Base-by-base conservation (phyloP, 2,329 filamentous ascomycete genomes). In the Drechslera avenae region DNA sequence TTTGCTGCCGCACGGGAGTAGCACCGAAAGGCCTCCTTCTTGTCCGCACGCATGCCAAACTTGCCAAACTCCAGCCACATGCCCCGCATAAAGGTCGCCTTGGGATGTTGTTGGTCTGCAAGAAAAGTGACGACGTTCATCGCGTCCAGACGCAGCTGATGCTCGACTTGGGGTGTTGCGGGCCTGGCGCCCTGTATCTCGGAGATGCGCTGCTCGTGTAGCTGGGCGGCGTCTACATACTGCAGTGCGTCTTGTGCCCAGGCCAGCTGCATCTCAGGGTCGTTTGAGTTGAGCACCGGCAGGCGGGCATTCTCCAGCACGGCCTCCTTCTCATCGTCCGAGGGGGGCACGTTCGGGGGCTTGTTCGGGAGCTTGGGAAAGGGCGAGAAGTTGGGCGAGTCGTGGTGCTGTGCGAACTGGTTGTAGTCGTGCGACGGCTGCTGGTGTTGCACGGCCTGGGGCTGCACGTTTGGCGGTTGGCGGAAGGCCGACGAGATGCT, bases 61-160 rank as follows among this genome's bases (percentile, higher is more conserved):
- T 96, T 96, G 63, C 94, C 94, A 80, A 97, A 99, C 72, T 99
- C 94, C 42, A 96, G 81, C 94, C 94, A 99, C 82, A 96, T 97
- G 52, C 91, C 90, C 65, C 86, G 86, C 79, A 97, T 90, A 72
- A 97, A 99, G 60, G 95, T 86, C 18, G 94, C 94, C 68, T 94
- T 91, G 18, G 94, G 94, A 64, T 99, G 94, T 57, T 88, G 86
- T 73, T 99, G 94, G 44, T 92, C 88, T 18, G 93, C 89, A 30
- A 99, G 80, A 71, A 97, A 97, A 48, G 83, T 84, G 63, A 97
- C 88, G 55, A 99, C 94, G 69, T 92, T 97, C 76, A 96, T 83
- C 26, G 94, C 91, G 72, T 99, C 94, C 41, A 88, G 78, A 56
- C 88, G 87, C 57, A 99, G 79, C 67, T 96, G 90, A 68, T 95